Base-by-base conservation (phyloP, 1,284 basidiomycete genomes). In the Termitomyces sp. region DNA sequence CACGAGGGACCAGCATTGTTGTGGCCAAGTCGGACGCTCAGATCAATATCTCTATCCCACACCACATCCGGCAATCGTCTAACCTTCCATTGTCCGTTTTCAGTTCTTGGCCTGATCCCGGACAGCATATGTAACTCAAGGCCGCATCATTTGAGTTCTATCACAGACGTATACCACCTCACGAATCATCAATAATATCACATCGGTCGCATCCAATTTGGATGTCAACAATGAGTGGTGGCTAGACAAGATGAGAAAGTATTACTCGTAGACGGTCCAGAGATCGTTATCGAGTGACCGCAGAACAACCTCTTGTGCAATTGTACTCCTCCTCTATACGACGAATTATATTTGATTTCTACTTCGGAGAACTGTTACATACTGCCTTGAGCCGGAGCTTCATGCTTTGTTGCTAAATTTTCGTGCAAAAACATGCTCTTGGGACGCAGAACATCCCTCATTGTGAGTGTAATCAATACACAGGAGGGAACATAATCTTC, bases 401-500 rank as follows among this genome's bases (percentile, higher is more conserved):
- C 9, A 13, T 13, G 13, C 5, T 19, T 26, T 28, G 6, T 45
- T 30, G 6, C 8, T 5, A 10, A 4, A 44, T 30, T 17, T 17
- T 9, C 2, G 13, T 24, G 12, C 5, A 19, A 9, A 19, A 31
- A 21, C 17, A 28, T 9, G 8, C 12, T 13, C 17, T 19, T 15
- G 31, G 13, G 9, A 33, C 17, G 4, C 19, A 46, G 13, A 34
- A 31, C 46, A 47, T 36, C 24, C 6, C 12, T 9, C 12, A 21
- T 26, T 28, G 26, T 24, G 15, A 15, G 13, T 24, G 34, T 9
- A 26, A 26, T 48, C 4, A 48, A 28, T 38, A 48, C 12, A 38
- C 47, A 7, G 47, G 58, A 55, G 65, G 59, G 41, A 72, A 68
- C 49, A 79, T 62, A 55, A 68, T 67, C 36, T 63, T 55, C 42